A percentile compares a stretch with the other conserved stretches of the same genome.
Conservation (phyloP, 2,329 filamentous ascomycete species). For the Fusarium tricinctum region DNA sequence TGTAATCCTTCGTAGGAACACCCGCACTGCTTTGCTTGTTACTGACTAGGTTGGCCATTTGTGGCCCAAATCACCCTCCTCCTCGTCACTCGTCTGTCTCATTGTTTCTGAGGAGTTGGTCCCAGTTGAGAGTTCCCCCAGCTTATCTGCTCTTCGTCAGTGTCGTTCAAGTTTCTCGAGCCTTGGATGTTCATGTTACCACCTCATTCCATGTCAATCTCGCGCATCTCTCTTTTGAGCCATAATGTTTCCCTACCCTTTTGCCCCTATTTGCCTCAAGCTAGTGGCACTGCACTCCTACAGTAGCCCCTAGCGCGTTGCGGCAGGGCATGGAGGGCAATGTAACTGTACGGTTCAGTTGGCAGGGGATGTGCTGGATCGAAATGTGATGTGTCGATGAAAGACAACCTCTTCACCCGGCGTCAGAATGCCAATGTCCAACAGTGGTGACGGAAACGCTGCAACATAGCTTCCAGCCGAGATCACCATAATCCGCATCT, state of each 20-base stretch:
- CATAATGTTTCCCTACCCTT: conserved; percentile 34
- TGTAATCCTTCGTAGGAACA: not conserved
- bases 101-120: conserved; percentile 15
- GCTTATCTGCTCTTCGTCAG: conserved; percentile 15
- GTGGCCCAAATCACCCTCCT: conserved; percentile 5
- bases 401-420: conserved; percentile 30
- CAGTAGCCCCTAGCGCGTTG: conserved; percentile 27
- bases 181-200: conserved; percentile 9
- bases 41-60: conserved; percentile 5
- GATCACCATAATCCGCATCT: conserved; percentile 15
- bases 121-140: not conserved
- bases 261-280: conserved; percentile 39
- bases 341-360: conserved; percentile 26
- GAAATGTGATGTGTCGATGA: conserved; percentile 47
- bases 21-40: conserved; percentile 10
- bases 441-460: conserved; percentile 40
- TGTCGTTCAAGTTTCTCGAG: not conserved
- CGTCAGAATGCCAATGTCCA: conserved; percentile 36
- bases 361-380: conserved; percentile 40
- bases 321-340: conserved; percentile 33
- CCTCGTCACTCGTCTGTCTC: conserved; percentile 15
- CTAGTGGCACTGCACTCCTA: conserved; percentile 37
- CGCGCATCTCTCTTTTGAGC: conserved; percentile 32
- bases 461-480: conserved; percentile 27
- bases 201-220: conserved; percentile 22